Evolutionary conservation across 805 yeast species (phyloP), one percentile per base, ranked within the genome.

Genomic region (Pichia kluyveri): DNA sequence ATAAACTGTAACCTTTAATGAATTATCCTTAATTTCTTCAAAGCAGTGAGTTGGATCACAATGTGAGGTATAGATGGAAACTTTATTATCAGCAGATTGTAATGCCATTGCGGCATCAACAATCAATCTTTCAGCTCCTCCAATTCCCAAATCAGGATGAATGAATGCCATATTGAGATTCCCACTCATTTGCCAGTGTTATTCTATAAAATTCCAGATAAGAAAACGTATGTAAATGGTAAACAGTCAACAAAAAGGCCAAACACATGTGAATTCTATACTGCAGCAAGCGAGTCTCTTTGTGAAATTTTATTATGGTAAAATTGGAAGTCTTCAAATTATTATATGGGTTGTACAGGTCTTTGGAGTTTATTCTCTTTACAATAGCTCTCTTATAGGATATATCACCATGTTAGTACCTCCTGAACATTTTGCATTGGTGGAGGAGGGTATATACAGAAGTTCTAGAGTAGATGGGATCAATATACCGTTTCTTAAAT

Each of bases 61-160:
- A 61, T 93, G 96, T 0, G 96, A 89, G 0, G 99, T 91, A 66
- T 74, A 88, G 6, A 90, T 73, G 2, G 73, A 71, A 11, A 93
- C 80, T 2, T 52, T 1, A 70, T 71, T 52, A 18, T 42, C 32
- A 7, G 82, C 80, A 3, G 78, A 72, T 59, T 91, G 88, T 28
- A 93, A 68, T 0, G 96, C 96, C 4, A 88, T 70, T 0, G 98
- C 99, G 3, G 95, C 89, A 66, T 93, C 99, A 1, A 93, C 96
- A 2, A 93, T 89, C n/a, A 95, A 73, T 50, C 99, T 73, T 62
- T 93, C 99, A 1, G 99, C 99, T 5, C 99, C 99, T 6, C 89
- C 99, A 49, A 91, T 91, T 0, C 99, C 99, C 46, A 93, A 69
- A 67, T 93, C 99, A 0, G 99, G 99, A 61, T 93, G 99, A 5